Evolutionary conservation across 1,284 basidiomycete species (phyloP).

Genomic region (Ustilago hordei): DNA sequence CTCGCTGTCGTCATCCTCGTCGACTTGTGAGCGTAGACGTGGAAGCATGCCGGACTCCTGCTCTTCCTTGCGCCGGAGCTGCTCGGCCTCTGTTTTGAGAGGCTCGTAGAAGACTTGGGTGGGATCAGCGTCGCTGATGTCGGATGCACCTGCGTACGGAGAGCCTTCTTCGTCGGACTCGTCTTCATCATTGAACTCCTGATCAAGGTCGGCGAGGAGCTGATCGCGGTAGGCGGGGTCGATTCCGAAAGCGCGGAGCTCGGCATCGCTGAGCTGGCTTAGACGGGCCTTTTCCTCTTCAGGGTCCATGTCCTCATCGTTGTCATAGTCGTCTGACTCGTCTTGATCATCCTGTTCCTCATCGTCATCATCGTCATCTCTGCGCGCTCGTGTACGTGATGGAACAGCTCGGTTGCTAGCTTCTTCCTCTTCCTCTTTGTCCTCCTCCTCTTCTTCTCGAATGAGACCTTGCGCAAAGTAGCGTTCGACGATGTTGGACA

Average conservation of each 20-base stretch:
- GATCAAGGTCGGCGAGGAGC: conserved; percentile 45
- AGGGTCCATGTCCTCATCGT: conserved; percentile 48
- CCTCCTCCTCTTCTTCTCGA: conserved; percentile 53
- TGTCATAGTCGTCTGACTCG: conserved; percentile 29
- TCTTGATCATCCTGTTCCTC: conserved; percentile 51
- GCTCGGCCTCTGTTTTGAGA: conserved; percentile 63
- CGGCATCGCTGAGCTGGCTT: conserved; percentile 55
- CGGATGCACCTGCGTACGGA: conserved; percentile 64
- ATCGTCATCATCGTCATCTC: conserved; percentile 11
- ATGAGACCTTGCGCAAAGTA: conserved; percentile 67
- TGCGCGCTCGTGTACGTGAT: conserved; percentile 20
- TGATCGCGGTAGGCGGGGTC: conserved; percentile 49
- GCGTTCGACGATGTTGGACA: conserved; percentile 52
- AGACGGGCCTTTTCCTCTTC: conserved; percentile 39
- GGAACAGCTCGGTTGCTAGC: conserved; percentile 20
- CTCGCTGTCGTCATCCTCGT: conserved; percentile 24
- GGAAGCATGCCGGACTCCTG: conserved; percentile 54
- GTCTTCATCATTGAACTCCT: conserved; percentile 45
- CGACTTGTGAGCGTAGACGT: conserved; percentile 42
- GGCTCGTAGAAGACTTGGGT: conserved; percentile 63
- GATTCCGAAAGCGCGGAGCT: conserved; percentile 54
- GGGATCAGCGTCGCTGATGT: conserved; percentile 60
- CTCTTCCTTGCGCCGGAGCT: conserved; percentile 57
- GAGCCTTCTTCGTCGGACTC: conserved; percentile 55
- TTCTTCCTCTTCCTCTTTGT: conserved; percentile 58